These are phyloP conservation scores for Lunasporangiospora selenospora DNA, from an alignment of 192 early-diverging fungal species.

Conservation along the genomic window DNA sequence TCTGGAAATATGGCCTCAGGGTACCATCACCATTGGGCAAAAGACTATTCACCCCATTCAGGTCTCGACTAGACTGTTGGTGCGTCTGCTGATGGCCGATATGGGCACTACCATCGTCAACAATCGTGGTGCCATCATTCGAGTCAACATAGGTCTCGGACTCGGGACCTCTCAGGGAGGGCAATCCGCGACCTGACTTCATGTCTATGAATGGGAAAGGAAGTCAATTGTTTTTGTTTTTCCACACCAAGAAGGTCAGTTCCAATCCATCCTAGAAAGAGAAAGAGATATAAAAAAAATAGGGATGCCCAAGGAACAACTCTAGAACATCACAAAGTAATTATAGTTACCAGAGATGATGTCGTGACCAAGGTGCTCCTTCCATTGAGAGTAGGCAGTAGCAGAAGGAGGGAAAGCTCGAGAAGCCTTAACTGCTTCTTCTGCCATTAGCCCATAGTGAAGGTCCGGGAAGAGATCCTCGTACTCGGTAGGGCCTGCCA, in stretches of 20 bases:
- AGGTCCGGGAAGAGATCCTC: constrained; percentile 90
- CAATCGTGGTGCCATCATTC: too few species aligned
- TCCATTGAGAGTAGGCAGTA: constrained; percentile 60
- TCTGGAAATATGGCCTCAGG: not conserved
- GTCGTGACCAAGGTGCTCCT: constrained; percentile 63
- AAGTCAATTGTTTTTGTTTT: not conserved
- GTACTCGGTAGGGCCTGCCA: constrained; percentile 86
- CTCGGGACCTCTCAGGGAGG: too few species aligned
- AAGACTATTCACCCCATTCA: not conserved
- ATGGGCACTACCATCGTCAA: too few species aligned
- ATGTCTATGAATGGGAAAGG: too few species aligned
- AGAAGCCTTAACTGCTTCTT: constrained; percentile 49
- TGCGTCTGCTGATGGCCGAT: too few species aligned
- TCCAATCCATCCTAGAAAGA: not conserved
- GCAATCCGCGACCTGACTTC: too few species aligned
- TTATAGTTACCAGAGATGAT: constrained; percentile 62
- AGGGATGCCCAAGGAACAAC: not conserved
- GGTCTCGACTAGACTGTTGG: too few species aligned
- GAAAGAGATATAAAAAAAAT: not conserved
- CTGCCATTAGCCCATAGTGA: constrained; percentile 61
- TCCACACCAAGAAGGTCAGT: too few species aligned
- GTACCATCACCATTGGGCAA: not conserved
- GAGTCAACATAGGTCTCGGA: too few species aligned
- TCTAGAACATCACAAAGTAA: too few species aligned
- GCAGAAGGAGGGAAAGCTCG: constrained; percentile 49